Conservation (phyloP, 805 yeast genomes). For the Teunomyces aglyptinius region DNA sequence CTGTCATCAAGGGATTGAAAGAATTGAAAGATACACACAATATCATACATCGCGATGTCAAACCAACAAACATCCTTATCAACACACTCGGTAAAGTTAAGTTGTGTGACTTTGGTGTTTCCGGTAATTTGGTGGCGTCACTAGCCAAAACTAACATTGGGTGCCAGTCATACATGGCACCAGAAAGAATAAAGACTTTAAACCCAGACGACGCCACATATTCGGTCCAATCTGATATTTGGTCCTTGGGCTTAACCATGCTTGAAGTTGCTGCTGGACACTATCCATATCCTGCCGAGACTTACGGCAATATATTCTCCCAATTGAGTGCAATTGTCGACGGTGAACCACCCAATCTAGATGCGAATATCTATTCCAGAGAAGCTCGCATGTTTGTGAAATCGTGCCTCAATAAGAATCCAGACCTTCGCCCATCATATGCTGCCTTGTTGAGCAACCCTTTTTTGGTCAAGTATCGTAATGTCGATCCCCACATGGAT, state of each 20-base stretch:
- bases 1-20: conserved; percentile 77
- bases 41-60: conserved; percentile 93
- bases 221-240: conserved; percentile 90
- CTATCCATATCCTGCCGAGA: conserved; percentile 96
- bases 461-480: conserved; percentile 64
- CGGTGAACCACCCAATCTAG: conserved; percentile 29
- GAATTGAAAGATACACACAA: conserved; percentile 86
- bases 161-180: conserved; percentile 98
- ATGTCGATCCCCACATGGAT: conserved; percentile 31
- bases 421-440: conserved; percentile 79
- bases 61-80: conserved; percentile 90
- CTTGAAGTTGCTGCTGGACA: conserved; percentile 86
- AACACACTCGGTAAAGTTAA: conserved; percentile 83
- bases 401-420: conserved; percentile 74
- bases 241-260: conserved; percentile 89
- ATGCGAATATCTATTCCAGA: conserved; percentile 46
- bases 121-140: conserved; percentile 92
- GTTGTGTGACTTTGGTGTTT: conserved; percentile 93
- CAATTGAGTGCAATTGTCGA: conserved; percentile 89
- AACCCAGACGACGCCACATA: conserved; percentile 77
- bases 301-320: conserved; percentile 83
- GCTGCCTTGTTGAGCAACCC: conserved; percentile 73
- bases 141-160: conserved; percentile 95
- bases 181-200: conserved; percentile 81
- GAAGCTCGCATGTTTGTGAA: conserved; percentile 82